Evolutionary conservation across 179 eudicot genomes (phyloP), one percentile per base, ranked within the genome.

Genomic region (Actinidia arguta): DNA sequence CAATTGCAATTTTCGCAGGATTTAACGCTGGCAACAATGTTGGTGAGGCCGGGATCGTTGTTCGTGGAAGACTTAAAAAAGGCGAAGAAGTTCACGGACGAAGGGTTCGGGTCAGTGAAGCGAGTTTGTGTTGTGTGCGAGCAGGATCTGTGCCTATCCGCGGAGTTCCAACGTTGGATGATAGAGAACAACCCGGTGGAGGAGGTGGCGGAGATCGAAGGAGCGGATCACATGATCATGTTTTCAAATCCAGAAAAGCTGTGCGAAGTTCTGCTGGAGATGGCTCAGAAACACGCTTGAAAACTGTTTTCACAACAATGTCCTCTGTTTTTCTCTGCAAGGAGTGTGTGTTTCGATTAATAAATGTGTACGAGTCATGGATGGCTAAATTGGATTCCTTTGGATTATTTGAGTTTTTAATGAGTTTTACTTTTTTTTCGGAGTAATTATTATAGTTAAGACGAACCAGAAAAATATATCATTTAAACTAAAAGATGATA

Each of bases 191-290:
- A 62, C n/a, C 79, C 77, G 3, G 79, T 82, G 3, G 39, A 39
- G 22, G 91, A 91, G 78, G 88, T 86, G 42, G 87, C 70, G 59
- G 89, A 76, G 85, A 72, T 90, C 17, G 51, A 78, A 36, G 89
- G 78, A 44, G 82, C 92, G 18, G 92, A 91, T 69, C 92, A 90
- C 70, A 84, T 87, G 91, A 63, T 86, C 27, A 88, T 88, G 94
- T 55, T 88, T 25, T 81, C 89, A n/a, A 78, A 81, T 74, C 88
- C 88, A 42, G 82, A 88, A 6, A 47, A 44, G 67, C 78, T 89
- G 0, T 82, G 83, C 80, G 22, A 79, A 16, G 85, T 79, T 73
- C 85, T 86, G 24, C 4, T 84, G 25, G 85, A 80, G 82, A 70
- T 89, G 27, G 82, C 86, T 14, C 42, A 73, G 8, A 75, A 82